These are phyloP conservation scores for Edaphochlamys debaryana DNA, from an alignment of 139 green algal species.

Conservation along the genomic window DNA sequence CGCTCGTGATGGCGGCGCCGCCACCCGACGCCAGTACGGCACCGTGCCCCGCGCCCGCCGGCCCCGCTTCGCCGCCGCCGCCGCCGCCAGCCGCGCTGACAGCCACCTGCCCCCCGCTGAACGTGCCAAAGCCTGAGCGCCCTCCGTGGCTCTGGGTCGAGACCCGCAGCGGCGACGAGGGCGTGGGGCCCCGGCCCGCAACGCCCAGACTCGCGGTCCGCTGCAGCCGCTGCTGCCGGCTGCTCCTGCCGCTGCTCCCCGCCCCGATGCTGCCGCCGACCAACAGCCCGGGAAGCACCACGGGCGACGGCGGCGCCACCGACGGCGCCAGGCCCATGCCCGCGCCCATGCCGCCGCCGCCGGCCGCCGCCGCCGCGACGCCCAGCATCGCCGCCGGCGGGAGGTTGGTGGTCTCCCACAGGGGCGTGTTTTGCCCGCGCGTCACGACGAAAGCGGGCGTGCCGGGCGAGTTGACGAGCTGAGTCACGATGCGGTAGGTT, in stretches of 20 bases:
- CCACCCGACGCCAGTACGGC: no score
- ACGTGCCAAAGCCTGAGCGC: no score
- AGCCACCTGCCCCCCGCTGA: no score
- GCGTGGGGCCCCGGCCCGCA: no score
- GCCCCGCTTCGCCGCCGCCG: no score
- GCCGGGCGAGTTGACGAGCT: constrained; percentile 4
- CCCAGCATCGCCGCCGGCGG: background rate
- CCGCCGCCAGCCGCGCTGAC: no score
- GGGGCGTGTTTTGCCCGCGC: constrained; percentile 17
- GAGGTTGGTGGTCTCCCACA: constrained; percentile 26
- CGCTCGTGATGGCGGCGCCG: no score
- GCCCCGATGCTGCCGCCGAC: no score
- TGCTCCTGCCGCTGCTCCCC: background rate
- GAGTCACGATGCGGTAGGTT: constrained; percentile 43
- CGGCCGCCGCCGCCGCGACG: background rate
- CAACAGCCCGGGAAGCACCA: background rate
- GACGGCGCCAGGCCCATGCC: background rate
- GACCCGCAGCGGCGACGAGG: no score
- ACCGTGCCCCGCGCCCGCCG: no score
- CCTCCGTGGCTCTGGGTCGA: no score
- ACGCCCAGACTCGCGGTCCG: background rate
- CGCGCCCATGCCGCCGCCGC: background rate
- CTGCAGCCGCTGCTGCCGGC: background rate
- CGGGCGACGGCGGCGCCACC: background rate
- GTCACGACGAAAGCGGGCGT: constrained; percentile 34